Conservation (phyloP, 176 grass and related monocot genomes). For the Oryza punctata region DNA sequence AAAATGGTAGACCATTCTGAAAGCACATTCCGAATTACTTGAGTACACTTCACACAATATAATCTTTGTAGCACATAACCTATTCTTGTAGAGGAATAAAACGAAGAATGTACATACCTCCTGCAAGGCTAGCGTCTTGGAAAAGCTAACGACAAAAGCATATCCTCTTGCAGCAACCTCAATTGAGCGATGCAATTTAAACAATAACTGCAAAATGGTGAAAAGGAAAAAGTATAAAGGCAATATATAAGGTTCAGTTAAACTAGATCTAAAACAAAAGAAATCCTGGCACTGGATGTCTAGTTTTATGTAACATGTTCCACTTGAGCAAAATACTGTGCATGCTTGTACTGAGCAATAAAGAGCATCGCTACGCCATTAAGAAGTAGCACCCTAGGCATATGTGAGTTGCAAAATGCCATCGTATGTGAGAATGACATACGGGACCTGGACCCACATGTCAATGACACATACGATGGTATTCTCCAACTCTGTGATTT, state of each 20-base stretch:
- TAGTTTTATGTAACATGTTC: slow-evolving; percentile 16
- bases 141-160: slow-evolving; percentile 86
- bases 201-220: slow-evolving; percentile 75
- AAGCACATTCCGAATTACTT: slow-evolving; percentile 27
- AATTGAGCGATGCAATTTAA: slow-evolving; percentile 75
- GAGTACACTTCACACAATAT: slow-evolving; percentile 24
- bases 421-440: too few species aligned
- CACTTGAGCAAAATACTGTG: slow-evolving; percentile 20
- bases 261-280: background rate
- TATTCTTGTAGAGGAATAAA: slow-evolving; percentile 26
- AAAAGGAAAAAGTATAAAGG: slow-evolving; percentile 29
- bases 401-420: too few species aligned
- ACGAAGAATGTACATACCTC: slow-evolving; percentile 62
- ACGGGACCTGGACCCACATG: too few species aligned
- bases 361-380: background rate
- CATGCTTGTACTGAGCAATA: slow-evolving; percentile 2
- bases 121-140: slow-evolving; percentile 83
- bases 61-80: slow-evolving; percentile 37
- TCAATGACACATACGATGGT: too few species aligned
- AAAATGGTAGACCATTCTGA: slow-evolving; percentile 93
- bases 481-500: too few species aligned
- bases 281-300: background rate
- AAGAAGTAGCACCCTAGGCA: too few species aligned
- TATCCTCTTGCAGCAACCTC: slow-evolving; percentile 94
- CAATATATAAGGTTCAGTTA: background rate